Conservation (phyloP, 2,329 filamentous ascomycete genomes). For the Cladosporium sp. region DNA sequence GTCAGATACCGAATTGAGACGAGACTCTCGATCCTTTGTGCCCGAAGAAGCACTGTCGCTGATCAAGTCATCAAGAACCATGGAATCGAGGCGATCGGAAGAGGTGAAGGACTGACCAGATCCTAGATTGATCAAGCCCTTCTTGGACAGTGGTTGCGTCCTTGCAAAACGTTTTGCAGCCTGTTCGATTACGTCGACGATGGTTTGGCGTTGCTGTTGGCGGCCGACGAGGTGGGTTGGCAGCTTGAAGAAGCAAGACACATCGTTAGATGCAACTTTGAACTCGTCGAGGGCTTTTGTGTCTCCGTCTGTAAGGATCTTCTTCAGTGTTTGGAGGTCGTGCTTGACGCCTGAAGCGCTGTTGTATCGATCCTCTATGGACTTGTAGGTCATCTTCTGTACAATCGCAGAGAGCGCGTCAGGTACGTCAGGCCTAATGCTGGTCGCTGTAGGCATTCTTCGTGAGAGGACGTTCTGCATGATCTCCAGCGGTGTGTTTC, state of each 20-base stretch:
- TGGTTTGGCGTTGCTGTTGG: conserved; percentile 63
- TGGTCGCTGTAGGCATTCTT: conserved; percentile 71
- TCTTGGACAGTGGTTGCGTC: conserved; percentile 30
- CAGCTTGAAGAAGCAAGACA: conserved; percentile 87
- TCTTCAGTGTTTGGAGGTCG: conserved; percentile 71
- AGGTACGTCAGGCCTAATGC: conserved; percentile 75
- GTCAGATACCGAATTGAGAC: conserved; percentile 34
- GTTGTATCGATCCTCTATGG: conserved; percentile 81
- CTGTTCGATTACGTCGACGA: conserved; percentile 71
- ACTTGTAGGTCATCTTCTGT: conserved; percentile 87
- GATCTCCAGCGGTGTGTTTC: conserved; percentile 77
- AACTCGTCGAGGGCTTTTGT: conserved; percentile 66
- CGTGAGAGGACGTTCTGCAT: conserved; percentile 83
- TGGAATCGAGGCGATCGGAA: conserved; percentile 26
- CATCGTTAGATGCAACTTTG: conserved; percentile 74
- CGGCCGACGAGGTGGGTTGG: conserved; percentile 79
- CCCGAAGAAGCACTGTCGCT: conserved; percentile 52
- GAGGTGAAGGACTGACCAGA: conserved; percentile 39
- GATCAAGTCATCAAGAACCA: conserved; percentile 38
- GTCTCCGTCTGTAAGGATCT: conserved; percentile 72
- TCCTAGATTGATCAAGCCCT: conserved; percentile 46
- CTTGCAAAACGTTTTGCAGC: conserved; percentile 61
- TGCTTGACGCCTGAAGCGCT: conserved; percentile 81
- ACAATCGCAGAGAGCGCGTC: conserved; percentile 79
- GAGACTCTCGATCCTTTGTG: conserved; percentile 43